Evolutionary conservation across 805 yeast species (phyloP).

Genomic region (Zygosaccharomyces pseudorouxii): DNA sequence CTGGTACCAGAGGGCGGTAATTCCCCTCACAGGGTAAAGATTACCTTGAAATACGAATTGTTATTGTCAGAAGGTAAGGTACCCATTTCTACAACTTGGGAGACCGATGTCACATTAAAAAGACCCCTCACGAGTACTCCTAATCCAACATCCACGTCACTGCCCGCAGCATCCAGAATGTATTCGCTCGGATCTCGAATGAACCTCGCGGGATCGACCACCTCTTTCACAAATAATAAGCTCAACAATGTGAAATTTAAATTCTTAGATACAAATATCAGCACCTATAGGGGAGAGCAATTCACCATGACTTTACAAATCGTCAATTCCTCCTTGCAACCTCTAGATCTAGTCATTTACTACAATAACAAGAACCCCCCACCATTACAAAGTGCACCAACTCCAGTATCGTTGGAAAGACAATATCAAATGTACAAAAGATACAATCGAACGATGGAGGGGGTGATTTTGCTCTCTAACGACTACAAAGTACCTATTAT

Average conservation of each 20-base stretch:
- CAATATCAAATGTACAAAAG: constrained; percentile 26
- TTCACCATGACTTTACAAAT: constrained; percentile 28
- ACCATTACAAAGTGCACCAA: constrained; percentile 10
- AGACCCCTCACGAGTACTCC: constrained; percentile 15
- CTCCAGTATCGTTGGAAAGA: constrained; percentile 20
- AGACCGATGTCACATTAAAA: constrained; percentile 32
- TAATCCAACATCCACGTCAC: constrained; percentile 14
- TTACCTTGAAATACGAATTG: constrained; percentile 22
- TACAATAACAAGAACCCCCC: constrained; percentile 23
- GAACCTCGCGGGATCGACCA: constrained; percentile 14
- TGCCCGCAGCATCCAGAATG: constrained; percentile 22
- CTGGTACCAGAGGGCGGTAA: constrained; percentile 11
- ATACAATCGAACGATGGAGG: constrained; percentile 25
- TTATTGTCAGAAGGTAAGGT: constrained; percentile 3
- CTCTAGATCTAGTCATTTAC: constrained; percentile 28
- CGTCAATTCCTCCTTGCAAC: constrained; percentile 24
- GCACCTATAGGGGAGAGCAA: constrained; percentile 22
- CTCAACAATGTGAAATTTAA: constrained; percentile 26
- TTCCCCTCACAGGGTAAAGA: constrained; percentile 25
- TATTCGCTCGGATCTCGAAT: constrained; percentile 13
- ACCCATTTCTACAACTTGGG: constrained; percentile 30
- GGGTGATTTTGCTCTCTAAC: constrained; percentile 32
- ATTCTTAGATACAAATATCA: constrained; percentile 23
- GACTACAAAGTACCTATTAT: constrained; percentile 33
- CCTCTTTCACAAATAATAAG: constrained; percentile 21